Percentiles rank a stretch among this genome's conserved stretches.
Conservation (phyloP, 345 rosid genomes). For the Aquilaria sinensis region DNA sequence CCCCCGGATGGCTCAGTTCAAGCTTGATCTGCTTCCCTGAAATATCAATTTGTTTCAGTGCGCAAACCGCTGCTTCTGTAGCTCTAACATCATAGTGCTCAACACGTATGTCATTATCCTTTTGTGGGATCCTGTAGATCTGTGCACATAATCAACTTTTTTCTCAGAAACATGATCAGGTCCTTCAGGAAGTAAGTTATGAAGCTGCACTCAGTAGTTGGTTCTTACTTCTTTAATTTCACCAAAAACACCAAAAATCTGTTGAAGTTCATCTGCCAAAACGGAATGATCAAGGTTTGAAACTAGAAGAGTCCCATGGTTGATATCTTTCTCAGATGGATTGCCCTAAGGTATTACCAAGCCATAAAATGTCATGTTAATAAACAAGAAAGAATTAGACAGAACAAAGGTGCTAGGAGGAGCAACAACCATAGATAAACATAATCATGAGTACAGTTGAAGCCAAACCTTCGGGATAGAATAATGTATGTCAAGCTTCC, state of each 20-base stretch:
- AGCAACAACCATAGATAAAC: neutral
- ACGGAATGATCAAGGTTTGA: slow-evolving; percentile 48
- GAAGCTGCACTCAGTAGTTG: neutral
- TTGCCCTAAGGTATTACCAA: slow-evolving; percentile 34
- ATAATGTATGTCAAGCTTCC: slow-evolving; percentile 75
- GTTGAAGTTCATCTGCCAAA: slow-evolving; percentile 45
- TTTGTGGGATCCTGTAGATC: slow-evolving; percentile 51
- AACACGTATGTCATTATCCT: slow-evolving; percentile 44
- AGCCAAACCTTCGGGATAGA: slow-evolving; percentile 60
- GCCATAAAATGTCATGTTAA: neutral
- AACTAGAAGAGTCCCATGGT: slow-evolving; percentile 49
- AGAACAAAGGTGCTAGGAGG: neutral
- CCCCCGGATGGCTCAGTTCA: slow-evolving; percentile 41
- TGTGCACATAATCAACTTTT: slow-evolving; percentile 19
- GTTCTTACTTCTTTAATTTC: slow-evolving; percentile 54
- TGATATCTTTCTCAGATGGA: slow-evolving; percentile 37
- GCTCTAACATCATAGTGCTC: slow-evolving; percentile 79
- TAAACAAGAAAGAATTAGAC: neutral
- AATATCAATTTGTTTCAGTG: slow-evolving; percentile 48
- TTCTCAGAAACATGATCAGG: slow-evolving; percentile 1
- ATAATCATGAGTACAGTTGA: neutral
- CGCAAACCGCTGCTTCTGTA: slow-evolving; percentile 60
- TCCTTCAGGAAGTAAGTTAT: slow-evolving; percentile 4
- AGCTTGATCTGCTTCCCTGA: slow-evolving; percentile 65
- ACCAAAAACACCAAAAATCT: slow-evolving; percentile 43